Base-by-base conservation (phyloP, 768 basidiomycete genomes). In the Chiua virens region DNA sequence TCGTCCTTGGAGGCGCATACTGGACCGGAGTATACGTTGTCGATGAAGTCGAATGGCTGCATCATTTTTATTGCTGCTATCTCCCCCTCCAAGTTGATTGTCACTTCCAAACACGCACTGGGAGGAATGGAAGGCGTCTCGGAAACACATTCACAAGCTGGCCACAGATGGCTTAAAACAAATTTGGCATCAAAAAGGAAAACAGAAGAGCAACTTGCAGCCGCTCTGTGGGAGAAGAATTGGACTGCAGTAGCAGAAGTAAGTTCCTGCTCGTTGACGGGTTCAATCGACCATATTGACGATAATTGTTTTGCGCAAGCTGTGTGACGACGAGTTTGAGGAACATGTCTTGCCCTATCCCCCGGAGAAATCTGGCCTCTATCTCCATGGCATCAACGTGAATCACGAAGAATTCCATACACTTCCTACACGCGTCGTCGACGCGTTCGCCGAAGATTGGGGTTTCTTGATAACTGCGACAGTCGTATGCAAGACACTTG, bases 281-380 rank as follows among this genome's bases (percentile, higher is more conserved):
- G 32, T 25, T 30, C 10, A 17, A 7, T 23, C 11, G 15, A 34
- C 32, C 8, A 20, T 11, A 8, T 40, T 59, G 11, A 60, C 20
- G n/a, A n/a, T n/a, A n/a, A n/a, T n/a, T 9, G 42, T 22, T n/a
- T 45, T 36, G 7, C 13, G 25, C 22, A 45, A 98, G 95, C 85
- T 99, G 7, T 99, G 97, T 66, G 97, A 99, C 62, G 97, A 99
- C 69, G 81, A 79, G 0, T 98, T 98, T 67, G 96, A 99, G 61
- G 96, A 98, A 65, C 97, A 99, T 61, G 96, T 98, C 48, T 79
- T 99, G 0, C 74, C 82, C 0, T 96, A 93, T 63, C 73, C 91
- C 0, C 77, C 82, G 4, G 86, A 96, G 18, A 82, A 83, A 52
- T 90, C 92, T 0, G 96, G 95, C 4, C 81, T 98, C 1, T 92